Evolutionary conservation across 257 asterid species (phyloP), one percentile per base, ranked within the genome.

Genomic region (Lithospermum erythrorhizon): DNA sequence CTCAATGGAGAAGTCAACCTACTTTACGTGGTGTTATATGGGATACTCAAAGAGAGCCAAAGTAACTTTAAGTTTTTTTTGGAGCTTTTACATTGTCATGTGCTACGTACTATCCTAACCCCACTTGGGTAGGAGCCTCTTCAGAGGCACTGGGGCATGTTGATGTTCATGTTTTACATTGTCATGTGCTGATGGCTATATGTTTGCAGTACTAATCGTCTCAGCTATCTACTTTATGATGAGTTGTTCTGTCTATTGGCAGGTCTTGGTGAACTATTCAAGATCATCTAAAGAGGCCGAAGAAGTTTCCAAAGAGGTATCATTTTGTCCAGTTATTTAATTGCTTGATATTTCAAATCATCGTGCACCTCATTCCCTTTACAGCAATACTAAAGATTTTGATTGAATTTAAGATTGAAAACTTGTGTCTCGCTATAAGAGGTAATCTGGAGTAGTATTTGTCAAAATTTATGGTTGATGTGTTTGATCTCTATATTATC

Each of bases 21-120:
- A 32, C 45, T 32, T 10, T 10, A 32, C 8, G 11, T 17, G 76
- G 72, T 59, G 78, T 85, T 78, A 76, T 79, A 62, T 59, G 78
- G 84, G 78, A 76, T 79, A 62, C 78, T 71, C 87, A 79, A 94
- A 8, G 78, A 8, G 78, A 41, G 84, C 94, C 81, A 85, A 67
- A 76, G 2, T 9, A 35, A 11, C 14, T 11, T 35, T 32, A n/a
- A n/a, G n/a, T 32, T 32, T 1, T 32, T 32, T 32, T 32, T 32
- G 10, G 41, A 32, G 41, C 41, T 32, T 32, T 32, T 5, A 32
- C 41, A 32, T 32, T 32, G 7, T 32, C 37, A 37, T 37, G 48
- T 37, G 8, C 16, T 37, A n/a, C n/a, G n/a, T n/a, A n/a, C n/a
- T n/a, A n/a, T n/a, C n/a, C n/a, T n/a, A n/a, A n/a, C n/a, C n/a